Evolutionary conservation across 2,329 filamentous ascomycete genomes (phyloP), one percentile per base, ranked within the genome.

Genomic region (Alternaria viburni): DNA sequence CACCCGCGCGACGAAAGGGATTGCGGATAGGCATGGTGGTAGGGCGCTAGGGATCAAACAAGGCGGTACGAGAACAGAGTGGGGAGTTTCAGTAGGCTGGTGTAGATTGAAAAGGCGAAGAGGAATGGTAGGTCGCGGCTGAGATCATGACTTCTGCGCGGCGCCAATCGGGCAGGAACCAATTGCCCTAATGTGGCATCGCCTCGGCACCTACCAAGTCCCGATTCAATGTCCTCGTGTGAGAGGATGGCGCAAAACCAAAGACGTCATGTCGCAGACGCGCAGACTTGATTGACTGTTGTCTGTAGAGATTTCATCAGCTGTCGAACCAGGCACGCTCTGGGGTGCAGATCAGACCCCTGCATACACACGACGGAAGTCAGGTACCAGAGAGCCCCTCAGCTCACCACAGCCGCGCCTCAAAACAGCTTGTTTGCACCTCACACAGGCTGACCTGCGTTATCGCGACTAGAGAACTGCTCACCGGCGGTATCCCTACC

Each of bases 1-100:
- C 72, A 59, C 75, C 77, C 54, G 74, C 74, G 43, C 78, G 78
- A 63, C 77, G 77, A 66, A 81, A 81, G 12, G 79, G 79, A 60
- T 81, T 81, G 69, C 80, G 80, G 56, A 81, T 78, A 64, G 80
- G 79, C 79, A 81, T 81, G 55, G 59, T 63, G 60, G 50, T 30
- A 32, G 63, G 64, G 59, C 54, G 64, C 62, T 57, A 59, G 46
- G 57, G 63, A 59, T 51, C 61, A 57, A 54, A 65, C 54, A 71
- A 51, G 60, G 64, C 62, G 64, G 61, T 68, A 66, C 59, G 65
- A 64, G 59, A 52, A 54, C 41, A 61, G 60, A 54, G 68, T 57
- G 62, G 69, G 64, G 66, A 66, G 71, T 63, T 59, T 67, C 56
- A 59, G 68, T 64, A 59, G 63, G 60, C 59, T 60, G 65, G 57